phyloP scores from a whole-genome alignment of 345 rosid genomes.

The Carallia brachiata region DNA sequence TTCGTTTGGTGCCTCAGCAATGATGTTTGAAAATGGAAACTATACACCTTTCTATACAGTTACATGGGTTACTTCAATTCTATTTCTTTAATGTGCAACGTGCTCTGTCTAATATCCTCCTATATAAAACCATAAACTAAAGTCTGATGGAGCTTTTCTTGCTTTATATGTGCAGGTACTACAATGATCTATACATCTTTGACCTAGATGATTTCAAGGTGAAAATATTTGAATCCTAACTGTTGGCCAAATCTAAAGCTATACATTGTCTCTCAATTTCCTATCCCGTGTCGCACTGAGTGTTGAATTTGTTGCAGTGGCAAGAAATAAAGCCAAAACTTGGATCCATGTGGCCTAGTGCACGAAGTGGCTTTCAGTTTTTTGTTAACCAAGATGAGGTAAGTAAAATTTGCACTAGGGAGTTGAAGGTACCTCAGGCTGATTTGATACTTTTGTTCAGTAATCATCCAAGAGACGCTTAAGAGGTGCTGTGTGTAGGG shows the following conservation, averaged over 20 bases:
- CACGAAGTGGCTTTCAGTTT: slow-evolving; percentile 93
- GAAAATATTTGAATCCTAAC: slow-evolving; percentile 19
- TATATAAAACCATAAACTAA: neutral
- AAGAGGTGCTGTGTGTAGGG: neutral
- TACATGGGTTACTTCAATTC: too few relatives aligned
- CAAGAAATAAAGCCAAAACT: slow-evolving; percentile 95
- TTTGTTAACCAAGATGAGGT: slow-evolving; percentile 89
- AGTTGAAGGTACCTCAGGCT: neutral
- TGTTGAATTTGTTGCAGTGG: slow-evolving; percentile 56
- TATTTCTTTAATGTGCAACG: neutral
- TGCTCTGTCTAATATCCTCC: neutral
- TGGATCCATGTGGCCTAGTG: slow-evolving; percentile 93
- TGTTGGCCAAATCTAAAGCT: neutral
- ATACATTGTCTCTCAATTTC: slow-evolving; percentile 1
- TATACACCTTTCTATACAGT: neutral
- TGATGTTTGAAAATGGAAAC: neutral
- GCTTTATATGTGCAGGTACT: slow-evolving; percentile 53
- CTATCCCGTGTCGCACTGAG: slow-evolving; percentile 17
- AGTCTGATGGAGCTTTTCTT: slow-evolving; percentile 5
- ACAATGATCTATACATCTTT: slow-evolving; percentile 76
- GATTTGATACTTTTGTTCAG: neutral
- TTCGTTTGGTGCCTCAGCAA: neutral
- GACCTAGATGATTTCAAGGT: slow-evolving; percentile 95
- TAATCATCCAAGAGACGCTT: neutral
- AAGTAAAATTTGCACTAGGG: slow-evolving; percentile 16